Evolutionary conservation across 108 stramenopile genomes (phyloP).

Genomic region (Nitzschia inconspicua): DNA sequence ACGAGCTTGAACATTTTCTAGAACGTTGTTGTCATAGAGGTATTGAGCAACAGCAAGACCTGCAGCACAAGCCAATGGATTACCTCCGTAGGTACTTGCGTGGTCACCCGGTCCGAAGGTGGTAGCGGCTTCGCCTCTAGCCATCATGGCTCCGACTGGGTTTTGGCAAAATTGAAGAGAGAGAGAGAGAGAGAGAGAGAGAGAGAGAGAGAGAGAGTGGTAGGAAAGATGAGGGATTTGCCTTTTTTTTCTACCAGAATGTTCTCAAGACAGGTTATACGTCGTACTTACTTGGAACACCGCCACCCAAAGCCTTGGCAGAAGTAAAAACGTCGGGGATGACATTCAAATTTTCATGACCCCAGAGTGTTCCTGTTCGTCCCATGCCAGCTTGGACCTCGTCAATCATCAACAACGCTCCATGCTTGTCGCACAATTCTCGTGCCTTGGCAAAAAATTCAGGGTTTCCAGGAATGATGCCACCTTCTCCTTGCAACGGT

Average conservation of each 20-base stretch:
- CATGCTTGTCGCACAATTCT: slow-evolving; percentile 80
- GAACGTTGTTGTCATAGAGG: slow-evolving; percentile 74
- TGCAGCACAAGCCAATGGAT: slow-evolving; percentile 88
- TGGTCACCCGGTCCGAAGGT: slow-evolving; percentile 97
- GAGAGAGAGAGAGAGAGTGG: not conserved
- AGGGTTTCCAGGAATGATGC: slow-evolving; percentile 82
- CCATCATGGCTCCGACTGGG: slow-evolving; percentile 97
- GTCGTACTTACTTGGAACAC: slow-evolving; percentile 72
- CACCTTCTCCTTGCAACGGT: slow-evolving; percentile 96
- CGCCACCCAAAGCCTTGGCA: slow-evolving; percentile 97
- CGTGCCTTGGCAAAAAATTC: slow-evolving; percentile 82
- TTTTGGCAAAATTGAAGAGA: not conserved
- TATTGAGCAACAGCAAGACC: slow-evolving; percentile 88
- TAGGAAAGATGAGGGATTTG: too few species aligned
- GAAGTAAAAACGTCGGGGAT: slow-evolving; percentile 94
- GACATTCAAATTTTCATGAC: slow-evolving; percentile 87
- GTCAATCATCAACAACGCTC: slow-evolving; percentile 90
- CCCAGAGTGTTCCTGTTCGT: slow-evolving; percentile 94
- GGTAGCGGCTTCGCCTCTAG: slow-evolving; percentile 75
- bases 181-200: not conserved
- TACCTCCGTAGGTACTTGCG: slow-evolving; percentile 95
- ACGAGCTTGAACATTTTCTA: slow-evolving; percentile 82
- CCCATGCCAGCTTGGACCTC: slow-evolving; percentile 99
- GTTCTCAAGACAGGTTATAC: too few species aligned
- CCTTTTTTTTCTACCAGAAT: too few species aligned